These are phyloP conservation scores for Eimeria praecox DNA, from an alignment of 169 alveolate genomes.

Conservation along the genomic window DNA sequence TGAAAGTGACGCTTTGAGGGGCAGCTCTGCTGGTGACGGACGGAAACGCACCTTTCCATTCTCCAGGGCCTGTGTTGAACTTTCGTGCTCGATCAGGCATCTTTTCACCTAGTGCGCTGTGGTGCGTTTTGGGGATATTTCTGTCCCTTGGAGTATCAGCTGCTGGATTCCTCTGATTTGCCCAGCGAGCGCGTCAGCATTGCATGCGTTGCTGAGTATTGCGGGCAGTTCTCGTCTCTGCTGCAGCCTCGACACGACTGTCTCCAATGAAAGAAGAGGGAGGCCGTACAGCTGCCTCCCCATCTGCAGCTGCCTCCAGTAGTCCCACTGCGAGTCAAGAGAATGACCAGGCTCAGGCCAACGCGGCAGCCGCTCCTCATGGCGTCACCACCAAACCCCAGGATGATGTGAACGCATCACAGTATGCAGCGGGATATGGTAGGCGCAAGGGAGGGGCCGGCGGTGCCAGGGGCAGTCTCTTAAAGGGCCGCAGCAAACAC, in stretches of 20 bases:
- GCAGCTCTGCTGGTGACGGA: not conserved
- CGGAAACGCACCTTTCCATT: not conserved
- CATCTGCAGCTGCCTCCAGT: slow-evolving; percentile 48
- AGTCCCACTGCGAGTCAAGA: slow-evolving; percentile 72
- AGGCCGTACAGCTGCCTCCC: slow-evolving; percentile 35
- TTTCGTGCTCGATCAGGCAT: not conserved
- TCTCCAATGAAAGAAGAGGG: slow-evolving; percentile 69
- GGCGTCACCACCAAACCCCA: slow-evolving; percentile 29
- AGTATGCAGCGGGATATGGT: slow-evolving; percentile 25
- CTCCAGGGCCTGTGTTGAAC: not conserved
- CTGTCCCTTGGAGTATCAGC: not conserved
- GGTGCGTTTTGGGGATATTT: not conserved
- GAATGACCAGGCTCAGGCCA: slow-evolving; percentile 71
- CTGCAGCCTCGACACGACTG: slow-evolving; percentile 15
- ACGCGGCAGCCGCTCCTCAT: slow-evolving; percentile 24
- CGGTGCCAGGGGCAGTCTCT: not conserved
- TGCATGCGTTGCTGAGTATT: not conserved
- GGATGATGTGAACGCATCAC: not conserved
- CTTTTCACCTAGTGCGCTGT: not conserved
- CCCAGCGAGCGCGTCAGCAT: not conserved
- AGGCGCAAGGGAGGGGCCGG: slow-evolving; percentile 29
- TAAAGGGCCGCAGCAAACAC: slow-evolving; percentile 27
- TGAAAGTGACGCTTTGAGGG: not conserved
- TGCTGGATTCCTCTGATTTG: not conserved
- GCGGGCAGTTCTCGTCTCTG: not conserved